These are phyloP conservation scores for Larix kaempferi DNA, from an alignment of 75 land plant species.

Conservation along the genomic window DNA sequence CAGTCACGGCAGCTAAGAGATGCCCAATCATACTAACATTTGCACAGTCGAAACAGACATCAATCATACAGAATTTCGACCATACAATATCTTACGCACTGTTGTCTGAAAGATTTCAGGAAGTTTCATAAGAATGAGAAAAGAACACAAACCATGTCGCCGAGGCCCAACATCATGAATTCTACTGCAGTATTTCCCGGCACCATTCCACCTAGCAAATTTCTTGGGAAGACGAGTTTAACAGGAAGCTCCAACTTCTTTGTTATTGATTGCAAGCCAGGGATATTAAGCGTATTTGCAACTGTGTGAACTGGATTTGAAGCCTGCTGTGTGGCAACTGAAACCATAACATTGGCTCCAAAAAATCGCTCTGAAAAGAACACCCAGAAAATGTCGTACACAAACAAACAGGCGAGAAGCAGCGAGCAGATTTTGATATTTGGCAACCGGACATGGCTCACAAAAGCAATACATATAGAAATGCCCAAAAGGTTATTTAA, in stretches of 20 bases:
- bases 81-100: neutral
- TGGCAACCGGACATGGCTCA: constrained; percentile 92
- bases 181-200: constrained; percentile 42
- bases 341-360: constrained; percentile 98
- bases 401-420: constrained; percentile 80
- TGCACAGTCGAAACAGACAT: neutral
- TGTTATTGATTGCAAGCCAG: constrained; percentile 72
- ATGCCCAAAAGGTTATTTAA: constrained; percentile 87
- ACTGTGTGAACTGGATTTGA: constrained; percentile 92
- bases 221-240: constrained; percentile 87
- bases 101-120: neutral
- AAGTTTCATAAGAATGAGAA: neutral
- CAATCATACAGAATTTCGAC: neutral
- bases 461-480: constrained; percentile 87
- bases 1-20: neutral
- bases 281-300: constrained; percentile 78
- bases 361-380: constrained; percentile 89
- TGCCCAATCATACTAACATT: neutral
- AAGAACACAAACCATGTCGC: constrained; percentile 81
- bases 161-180: constrained; percentile 95
- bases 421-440: constrained; percentile 85
- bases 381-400: constrained; percentile 97
- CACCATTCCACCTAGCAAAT: constrained; percentile 61
- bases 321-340: constrained; percentile 94
- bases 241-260: constrained; percentile 95